phyloP scores from a whole-genome alignment of 768 basidiomycete species.

The Rubroboletus pulcherrimus region DNA sequence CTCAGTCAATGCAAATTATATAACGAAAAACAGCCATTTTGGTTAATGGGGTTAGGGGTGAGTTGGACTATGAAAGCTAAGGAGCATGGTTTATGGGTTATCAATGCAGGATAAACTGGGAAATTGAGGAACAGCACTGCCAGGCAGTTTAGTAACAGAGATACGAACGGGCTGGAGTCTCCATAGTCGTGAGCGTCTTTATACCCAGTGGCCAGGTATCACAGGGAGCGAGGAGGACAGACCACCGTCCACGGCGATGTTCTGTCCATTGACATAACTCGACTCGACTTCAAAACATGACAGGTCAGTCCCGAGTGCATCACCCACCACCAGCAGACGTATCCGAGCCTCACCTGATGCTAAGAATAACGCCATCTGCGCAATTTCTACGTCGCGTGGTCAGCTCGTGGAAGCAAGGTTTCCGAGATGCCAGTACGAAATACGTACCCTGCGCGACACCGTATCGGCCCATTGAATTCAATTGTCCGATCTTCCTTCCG shows the following conservation, averaged over 20 bases:
- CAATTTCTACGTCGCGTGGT: constrained; percentile 61
- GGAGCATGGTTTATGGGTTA: background rate
- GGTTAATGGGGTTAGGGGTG: background rate
- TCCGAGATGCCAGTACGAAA: background rate
- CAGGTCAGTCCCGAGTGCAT: constrained; percentile 6
- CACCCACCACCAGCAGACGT: background rate
- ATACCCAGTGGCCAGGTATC: constrained; percentile 70
- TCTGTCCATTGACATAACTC: constrained; percentile 90
- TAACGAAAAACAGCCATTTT: background rate
- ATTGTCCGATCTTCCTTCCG: constrained; percentile 66
- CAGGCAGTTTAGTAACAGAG: too few relatives aligned
- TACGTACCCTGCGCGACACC: constrained; percentile 72
- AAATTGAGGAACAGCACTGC: background rate
- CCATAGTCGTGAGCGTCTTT: constrained; percentile 6
- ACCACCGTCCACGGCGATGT: constrained; percentile 84
- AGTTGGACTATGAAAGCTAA: background rate
- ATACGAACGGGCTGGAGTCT: background rate
- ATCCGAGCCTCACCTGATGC: constrained; percentile 63
- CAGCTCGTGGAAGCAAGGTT: constrained; percentile 15
- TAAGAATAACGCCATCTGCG: constrained; percentile 78
- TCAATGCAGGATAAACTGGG: background rate
- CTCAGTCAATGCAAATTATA: background rate
- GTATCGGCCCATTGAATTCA: constrained; percentile 81
- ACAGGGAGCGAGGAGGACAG: constrained; percentile 77
- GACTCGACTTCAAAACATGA: constrained; percentile 59